Percentiles rank a stretch among this genome's conserved stretches.
Conservation (phyloP, 2,329 filamentous ascomycete species). For the Neobulgaria alba region DNA sequence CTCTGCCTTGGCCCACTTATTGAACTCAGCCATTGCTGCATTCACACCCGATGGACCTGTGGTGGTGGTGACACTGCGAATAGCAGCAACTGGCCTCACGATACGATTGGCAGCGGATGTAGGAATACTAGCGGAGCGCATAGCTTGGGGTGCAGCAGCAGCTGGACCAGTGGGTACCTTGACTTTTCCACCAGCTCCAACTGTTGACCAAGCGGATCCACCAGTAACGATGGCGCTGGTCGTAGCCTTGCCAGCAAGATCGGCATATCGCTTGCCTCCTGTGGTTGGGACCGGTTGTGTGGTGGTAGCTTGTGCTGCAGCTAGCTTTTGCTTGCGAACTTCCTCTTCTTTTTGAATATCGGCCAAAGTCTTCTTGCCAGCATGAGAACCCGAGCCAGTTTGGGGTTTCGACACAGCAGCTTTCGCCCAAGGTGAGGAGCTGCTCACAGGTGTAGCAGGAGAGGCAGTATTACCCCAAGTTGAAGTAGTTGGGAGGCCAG, state of each 20-base stretch:
- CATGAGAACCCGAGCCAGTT: slow-evolving; percentile 27
- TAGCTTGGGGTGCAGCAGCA: slow-evolving; percentile 36
- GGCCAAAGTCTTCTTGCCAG: slow-evolving; percentile 77
- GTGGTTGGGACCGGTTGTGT: slow-evolving; percentile 34
- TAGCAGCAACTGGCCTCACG: slow-evolving; percentile 45
- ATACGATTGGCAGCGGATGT: slow-evolving; percentile 25
- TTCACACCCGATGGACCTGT: slow-evolving; percentile 29
- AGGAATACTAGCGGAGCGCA: slow-evolving; percentile 31
- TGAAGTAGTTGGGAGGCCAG: slow-evolving; percentile 76
- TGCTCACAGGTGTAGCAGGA: slow-evolving; percentile 21
- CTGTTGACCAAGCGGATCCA: slow-evolving; percentile 77
- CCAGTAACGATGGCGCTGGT: slow-evolving; percentile 34
- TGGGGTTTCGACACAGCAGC: slow-evolving; percentile 34
- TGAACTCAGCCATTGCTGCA: slow-evolving; percentile 78
- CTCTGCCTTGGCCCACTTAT: slow-evolving; percentile 81
- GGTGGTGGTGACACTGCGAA: slow-evolving; percentile 36
- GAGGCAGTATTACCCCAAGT: slow-evolving; percentile 56
- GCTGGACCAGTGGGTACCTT: slow-evolving; percentile 61
- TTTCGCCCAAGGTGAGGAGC: slow-evolving; percentile 40
- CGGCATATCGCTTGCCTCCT: slow-evolving; percentile 82
- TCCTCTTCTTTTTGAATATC: slow-evolving; percentile 98
- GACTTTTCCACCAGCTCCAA: slow-evolving; percentile 86
- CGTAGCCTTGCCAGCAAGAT: slow-evolving; percentile 71
- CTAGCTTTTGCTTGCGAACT: slow-evolving; percentile 64
- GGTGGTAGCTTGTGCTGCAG: slow-evolving; percentile 36